Conservation (phyloP, 208 protist genomes). For the Acanthamoeba healyi region DNA sequence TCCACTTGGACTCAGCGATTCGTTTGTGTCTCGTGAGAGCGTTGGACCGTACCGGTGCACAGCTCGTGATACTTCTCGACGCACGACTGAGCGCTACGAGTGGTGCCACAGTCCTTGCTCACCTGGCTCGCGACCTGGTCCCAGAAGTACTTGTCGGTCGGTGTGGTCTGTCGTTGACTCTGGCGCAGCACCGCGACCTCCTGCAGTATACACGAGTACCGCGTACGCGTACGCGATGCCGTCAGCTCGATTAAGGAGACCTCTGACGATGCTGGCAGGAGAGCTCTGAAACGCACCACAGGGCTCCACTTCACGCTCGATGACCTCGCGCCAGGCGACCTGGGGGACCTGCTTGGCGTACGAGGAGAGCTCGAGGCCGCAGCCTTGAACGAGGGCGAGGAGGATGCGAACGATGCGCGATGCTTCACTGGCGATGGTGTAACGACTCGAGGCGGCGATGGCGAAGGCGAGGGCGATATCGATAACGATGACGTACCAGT, state of each 20-base stretch:
- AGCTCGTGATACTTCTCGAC: constrained; percentile 43
- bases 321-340: neutral
- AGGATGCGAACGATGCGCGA: too few species aligned
- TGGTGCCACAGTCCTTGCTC: constrained; percentile 13
- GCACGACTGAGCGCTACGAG: neutral
- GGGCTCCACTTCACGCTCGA: neutral
- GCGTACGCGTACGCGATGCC: too few species aligned
- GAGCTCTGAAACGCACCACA: neutral
- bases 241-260: neutral
- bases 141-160: constrained; percentile 43
- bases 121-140: neutral
- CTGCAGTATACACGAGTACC: neutral
- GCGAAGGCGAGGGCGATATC: neutral
- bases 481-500: neutral
- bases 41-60: neutral
- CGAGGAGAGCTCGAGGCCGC: neutral
- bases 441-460: neutral
- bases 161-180: neutral
- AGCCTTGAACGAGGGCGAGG: too few species aligned
- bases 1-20: neutral
- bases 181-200: neutral
- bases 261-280: neutral
- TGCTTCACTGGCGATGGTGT: neutral
- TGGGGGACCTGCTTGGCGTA: neutral
- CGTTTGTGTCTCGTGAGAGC: too few species aligned